Percentiles rank a stretch among this genome's conserved stretches.
Evolutionary conservation across 2,329 filamentous ascomycete species (phyloP).

Genomic region (Neurospora sp.): DNA sequence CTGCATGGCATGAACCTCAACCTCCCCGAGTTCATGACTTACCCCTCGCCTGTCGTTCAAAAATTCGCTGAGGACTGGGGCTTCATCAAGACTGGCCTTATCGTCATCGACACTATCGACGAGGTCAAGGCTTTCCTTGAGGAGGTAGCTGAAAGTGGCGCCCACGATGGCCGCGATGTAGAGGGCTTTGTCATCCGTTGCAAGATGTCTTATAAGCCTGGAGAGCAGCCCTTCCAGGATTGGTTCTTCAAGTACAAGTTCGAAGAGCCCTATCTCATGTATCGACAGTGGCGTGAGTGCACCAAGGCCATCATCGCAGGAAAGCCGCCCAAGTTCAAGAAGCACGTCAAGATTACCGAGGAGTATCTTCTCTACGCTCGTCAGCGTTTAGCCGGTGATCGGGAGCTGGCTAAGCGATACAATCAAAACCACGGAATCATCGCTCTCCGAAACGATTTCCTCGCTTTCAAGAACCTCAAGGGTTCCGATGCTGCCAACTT

Average conservation of each 20-base stretch:
- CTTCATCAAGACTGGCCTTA: conserved; percentile 77
- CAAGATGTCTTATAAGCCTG: conserved; percentile 49
- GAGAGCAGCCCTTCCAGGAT: conserved; percentile 55
- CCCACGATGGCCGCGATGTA: conserved; percentile 82
- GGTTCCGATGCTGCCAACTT: conserved; percentile 79
- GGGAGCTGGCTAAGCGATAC: conserved; percentile 60
- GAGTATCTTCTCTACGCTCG: conserved; percentile 81
- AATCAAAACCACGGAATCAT: conserved; percentile 92
- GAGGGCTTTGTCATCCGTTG: conserved; percentile 96
- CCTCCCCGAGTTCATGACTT: conserved; percentile 81
- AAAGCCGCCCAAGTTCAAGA: conserved; percentile 66
- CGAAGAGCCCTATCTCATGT: conserved; percentile 97
- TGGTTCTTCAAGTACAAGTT: conserved; percentile 99
- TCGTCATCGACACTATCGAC: conserved; percentile 63
- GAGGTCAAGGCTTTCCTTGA: conserved; percentile 76
- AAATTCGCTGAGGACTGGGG: conserved; percentile 87
- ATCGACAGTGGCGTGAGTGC: conserved; percentile 95
- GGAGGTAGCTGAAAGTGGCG: conserved; percentile 74
- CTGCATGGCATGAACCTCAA: conserved; percentile 96
- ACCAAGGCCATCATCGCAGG: conserved; percentile 80
- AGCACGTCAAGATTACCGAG: conserved; percentile 81
- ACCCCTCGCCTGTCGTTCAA: conserved; percentile 74
- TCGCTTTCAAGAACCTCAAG: conserved; percentile 72
- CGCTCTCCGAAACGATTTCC: conserved; percentile 75
- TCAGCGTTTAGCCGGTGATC: conserved; percentile 58